Evolutionary conservation across 352 stramenopile species (phyloP).

Genomic region (Pythium sukuiense): DNA sequence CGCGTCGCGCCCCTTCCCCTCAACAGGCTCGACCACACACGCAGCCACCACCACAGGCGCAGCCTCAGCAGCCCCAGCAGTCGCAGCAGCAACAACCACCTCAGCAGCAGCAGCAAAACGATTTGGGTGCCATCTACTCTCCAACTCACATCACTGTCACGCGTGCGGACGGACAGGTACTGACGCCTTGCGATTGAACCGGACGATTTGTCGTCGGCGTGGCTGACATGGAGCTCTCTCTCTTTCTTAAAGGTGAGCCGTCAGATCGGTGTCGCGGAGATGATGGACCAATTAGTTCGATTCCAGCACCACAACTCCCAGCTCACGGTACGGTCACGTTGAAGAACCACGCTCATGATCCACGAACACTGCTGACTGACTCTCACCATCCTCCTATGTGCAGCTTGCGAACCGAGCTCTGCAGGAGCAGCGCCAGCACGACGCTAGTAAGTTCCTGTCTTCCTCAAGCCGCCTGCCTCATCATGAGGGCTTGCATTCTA

Average conservation of each 20-base stretch:
- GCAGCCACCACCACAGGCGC: neutral
- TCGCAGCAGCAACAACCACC: neutral
- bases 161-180: conserved; percentile 56
- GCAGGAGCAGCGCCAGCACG: conserved; percentile 67
- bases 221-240: neutral
- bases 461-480: neutral
- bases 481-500: neutral
- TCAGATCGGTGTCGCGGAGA: conserved; percentile 69
- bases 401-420: conserved; percentile 67
- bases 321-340: conserved; percentile 42
- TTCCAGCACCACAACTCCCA: conserved; percentile 78
- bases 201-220: neutral
- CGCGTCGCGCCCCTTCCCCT: neutral
- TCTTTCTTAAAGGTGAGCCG: conserved; percentile 46
- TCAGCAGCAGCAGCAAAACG: conserved; percentile 8
- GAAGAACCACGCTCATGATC: neutral
- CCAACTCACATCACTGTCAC: conserved; percentile 76
- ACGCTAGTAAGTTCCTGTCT: conserved; percentile 38
- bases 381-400: neutral
- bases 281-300: conserved; percentile 77
- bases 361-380: neutral
- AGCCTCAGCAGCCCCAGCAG: neutral
- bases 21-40: neutral
- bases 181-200: too few relatives aligned
- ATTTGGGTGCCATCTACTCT: conserved; percentile 58